Conservation (phyloP, 106 monocot species). For the Amphibolis antarctica region DNA sequence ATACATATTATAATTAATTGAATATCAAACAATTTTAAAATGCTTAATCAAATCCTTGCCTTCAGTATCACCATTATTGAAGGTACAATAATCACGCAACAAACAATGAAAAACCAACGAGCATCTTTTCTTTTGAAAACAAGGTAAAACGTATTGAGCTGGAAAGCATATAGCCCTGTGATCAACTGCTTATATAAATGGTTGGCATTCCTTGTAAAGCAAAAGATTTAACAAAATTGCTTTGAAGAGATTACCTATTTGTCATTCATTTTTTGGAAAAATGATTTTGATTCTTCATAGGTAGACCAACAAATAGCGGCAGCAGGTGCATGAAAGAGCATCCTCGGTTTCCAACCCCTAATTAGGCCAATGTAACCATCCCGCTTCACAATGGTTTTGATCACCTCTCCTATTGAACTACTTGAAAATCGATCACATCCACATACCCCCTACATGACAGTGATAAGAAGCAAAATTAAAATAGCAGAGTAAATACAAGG, state of each 20-base stretch:
- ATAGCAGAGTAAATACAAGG: too few relatives aligned
- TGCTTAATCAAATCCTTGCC: too few relatives aligned
- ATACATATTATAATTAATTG: too few relatives aligned
- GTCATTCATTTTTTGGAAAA: constrained; percentile 52
- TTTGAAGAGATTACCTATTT: not conserved
- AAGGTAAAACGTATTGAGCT: not conserved
- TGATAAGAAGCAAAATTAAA: too few relatives aligned
- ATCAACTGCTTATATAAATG: not conserved
- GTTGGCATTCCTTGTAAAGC: not conserved
- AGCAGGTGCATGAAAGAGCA: constrained; percentile 96
- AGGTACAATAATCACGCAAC: not conserved
- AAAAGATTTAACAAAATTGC: not conserved
- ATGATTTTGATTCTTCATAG: constrained; percentile 78
- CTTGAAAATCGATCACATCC: constrained; percentile 68
- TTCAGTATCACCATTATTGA: not conserved
- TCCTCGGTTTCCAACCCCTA: constrained; percentile 83
- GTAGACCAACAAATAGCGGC: constrained; percentile 98
- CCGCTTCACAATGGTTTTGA: constrained; percentile 41
- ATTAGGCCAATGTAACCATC: constrained; percentile 75
- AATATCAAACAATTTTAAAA: too few relatives aligned
- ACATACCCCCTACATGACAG: constrained; percentile 98
- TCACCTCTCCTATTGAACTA: constrained; percentile 57
- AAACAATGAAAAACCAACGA: not conserved
- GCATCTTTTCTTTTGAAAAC: not conserved
- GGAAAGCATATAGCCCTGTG: not conserved